Conservation (phyloP, 1,139 yeast genomes). For the Saccharomycopsis crataegensis region DNA sequence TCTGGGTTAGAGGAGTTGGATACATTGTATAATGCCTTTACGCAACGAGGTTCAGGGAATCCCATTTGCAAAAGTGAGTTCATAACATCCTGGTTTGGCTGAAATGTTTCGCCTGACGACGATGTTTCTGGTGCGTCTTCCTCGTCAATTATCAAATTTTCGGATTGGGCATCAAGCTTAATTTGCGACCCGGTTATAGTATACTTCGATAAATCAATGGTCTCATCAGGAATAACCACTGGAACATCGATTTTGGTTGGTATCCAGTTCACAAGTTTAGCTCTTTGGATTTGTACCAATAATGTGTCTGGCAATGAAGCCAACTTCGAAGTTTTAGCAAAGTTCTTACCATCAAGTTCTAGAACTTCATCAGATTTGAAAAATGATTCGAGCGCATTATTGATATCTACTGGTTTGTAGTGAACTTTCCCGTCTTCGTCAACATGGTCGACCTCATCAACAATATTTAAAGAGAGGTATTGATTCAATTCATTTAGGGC, state of each 20-base stretch:
- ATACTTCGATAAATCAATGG: conserved; percentile 29
- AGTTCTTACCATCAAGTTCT: conserved; percentile 59
- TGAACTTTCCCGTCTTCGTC: conserved; percentile 39
- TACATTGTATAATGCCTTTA: conserved; percentile 63
- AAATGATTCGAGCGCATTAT: conserved; percentile 42
- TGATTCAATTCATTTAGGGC: conserved; percentile 57
- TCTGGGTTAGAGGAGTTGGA: conserved; percentile 61
- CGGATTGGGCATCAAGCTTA: conserved; percentile 35
- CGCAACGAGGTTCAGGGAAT: conserved; percentile 62
- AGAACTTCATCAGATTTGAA: conserved; percentile 44
- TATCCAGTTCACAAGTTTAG: conserved; percentile 81
- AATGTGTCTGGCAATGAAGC: conserved; percentile 64
- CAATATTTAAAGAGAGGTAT: conserved; percentile 56
- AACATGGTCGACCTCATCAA: conserved; percentile 31
- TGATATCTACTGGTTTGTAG: conserved; percentile 45
- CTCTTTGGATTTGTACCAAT: conserved; percentile 69
- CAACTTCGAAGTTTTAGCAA: conserved; percentile 46
- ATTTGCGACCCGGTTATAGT: conserved; percentile 29
- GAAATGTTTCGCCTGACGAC: conserved; percentile 29
- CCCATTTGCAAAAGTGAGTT: conserved; percentile 71
- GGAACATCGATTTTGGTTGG: conserved; percentile 81
- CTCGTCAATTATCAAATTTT: conserved; percentile 32
- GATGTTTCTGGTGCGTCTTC: conserved; percentile 26
- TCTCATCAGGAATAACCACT: conserved; percentile 45
- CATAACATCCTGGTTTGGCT: conserved; percentile 50